These are phyloP conservation scores for Podospora fimiseda DNA, from an alignment of 495 filamentous ascomycete genomes.

Conservation along the genomic window DNA sequence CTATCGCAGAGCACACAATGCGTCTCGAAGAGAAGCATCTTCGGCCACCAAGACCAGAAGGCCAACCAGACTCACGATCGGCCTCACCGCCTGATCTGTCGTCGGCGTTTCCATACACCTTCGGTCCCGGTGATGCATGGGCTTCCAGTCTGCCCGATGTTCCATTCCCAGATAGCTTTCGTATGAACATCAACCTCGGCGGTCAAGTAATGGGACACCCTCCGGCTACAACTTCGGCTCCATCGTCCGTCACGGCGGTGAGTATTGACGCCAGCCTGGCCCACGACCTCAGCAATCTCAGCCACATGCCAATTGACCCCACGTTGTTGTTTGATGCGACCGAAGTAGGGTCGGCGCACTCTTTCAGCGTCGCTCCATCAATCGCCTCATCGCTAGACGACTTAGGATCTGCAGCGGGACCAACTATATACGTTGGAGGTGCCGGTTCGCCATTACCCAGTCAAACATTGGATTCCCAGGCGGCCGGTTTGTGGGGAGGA, in stretches of 20 bases:
- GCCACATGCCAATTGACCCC: slow-evolving; percentile 24
- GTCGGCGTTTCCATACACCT: slow-evolving; percentile 3
- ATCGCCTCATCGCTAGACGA: slow-evolving; percentile 24
- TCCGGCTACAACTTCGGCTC: background rate
- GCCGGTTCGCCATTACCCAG: background rate
- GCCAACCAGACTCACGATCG: slow-evolving; percentile 9
- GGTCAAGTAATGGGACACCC: background rate
- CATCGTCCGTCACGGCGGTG: background rate
- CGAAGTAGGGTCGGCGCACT: slow-evolving; percentile 17
- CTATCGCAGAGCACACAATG: slow-evolving; percentile 28
- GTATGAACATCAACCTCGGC: background rate
- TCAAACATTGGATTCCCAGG: background rate
- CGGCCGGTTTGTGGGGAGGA: background rate
- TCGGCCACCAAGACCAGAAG: background rate
- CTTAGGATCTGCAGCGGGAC: background rate
- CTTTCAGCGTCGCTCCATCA: slow-evolving; percentile 18
- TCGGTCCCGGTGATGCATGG: slow-evolving; percentile 13
- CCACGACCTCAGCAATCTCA: slow-evolving; percentile 1
- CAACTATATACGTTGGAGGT: slow-evolving; percentile 18
- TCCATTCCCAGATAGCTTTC: slow-evolving; percentile 1
- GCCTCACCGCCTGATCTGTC: slow-evolving; percentile 10
- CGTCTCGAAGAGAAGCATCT: slow-evolving; percentile 29
- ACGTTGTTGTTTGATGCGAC: slow-evolving; percentile 20
- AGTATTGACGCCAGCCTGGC: slow-evolving; percentile 5
- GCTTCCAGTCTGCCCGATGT: slow-evolving; percentile 6